Evolutionary conservation across 768 basidiomycete genomes (phyloP), one percentile per base, ranked within the genome.

Genomic region (Calvatia gigantea): DNA sequence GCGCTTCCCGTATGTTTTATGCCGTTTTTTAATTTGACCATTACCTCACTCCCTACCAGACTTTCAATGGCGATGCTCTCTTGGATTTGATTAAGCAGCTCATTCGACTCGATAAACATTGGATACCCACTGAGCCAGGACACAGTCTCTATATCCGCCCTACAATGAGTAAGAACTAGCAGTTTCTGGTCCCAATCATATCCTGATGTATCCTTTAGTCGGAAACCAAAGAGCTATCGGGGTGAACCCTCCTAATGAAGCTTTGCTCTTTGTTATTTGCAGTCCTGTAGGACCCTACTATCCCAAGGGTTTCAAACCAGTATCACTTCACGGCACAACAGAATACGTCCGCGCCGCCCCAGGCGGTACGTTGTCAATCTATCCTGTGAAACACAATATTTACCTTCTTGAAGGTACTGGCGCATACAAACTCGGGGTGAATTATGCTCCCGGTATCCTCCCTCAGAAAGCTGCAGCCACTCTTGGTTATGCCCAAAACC

Each of bases 111-210:
- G 95, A 98, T 64, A 85, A 83, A 59, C 80, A 89, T 58, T 98
- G 95, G 95, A 91, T 98, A 63, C 96, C 96, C 15, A 81, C 81
- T 54, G 84, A 88, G 62, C 83, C 87, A 6, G 94, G 93, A 14
- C 87, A 96, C 72, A 94, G 92, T 69, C 71, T 98, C 52, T 98
- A 97, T 70, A 84, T 98, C 60, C 87, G 95, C 56, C 89, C 91
- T 27, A 88, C 87, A 7, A 68, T 92, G 62, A 91, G 54, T 56
- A 12, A 48, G 47, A 7, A 25, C 8, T 15, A 23, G 23, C n/a
- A 7, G 12, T 49, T 43, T 7, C 21, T 31, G 6, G 11, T 27
- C 11, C 53, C 21, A 38, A 6, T 33, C 33, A 35, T 51, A 47
- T 29, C 23, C 23, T 27, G 43, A 49, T 54, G n/a, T 54, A n/a